Conservation (phyloP, 345 rosid species). For the Rhizophora apiculata region DNA sequence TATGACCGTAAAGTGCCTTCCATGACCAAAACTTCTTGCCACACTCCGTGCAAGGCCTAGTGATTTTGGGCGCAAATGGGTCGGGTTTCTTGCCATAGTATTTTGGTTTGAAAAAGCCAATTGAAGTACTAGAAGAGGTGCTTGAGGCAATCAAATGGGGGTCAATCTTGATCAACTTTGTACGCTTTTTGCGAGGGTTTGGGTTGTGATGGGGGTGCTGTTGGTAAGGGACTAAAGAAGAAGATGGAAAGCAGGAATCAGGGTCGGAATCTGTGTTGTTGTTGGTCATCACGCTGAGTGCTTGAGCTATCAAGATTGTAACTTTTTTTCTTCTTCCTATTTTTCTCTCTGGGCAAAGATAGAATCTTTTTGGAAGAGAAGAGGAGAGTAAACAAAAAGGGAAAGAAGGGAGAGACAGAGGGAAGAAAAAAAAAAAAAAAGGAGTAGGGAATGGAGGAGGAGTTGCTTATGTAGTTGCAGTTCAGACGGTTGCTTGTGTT, state of each 20-base stretch:
- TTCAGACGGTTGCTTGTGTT: slow-evolving; percentile 8
- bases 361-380: neutral
- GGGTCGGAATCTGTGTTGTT: slow-evolving; percentile 10
- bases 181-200: slow-evolving; percentile 48
- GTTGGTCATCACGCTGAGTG: slow-evolving; percentile 9
- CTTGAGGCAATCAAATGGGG: slow-evolving; percentile 4
- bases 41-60: slow-evolving; percentile 81
- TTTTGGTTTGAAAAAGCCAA: slow-evolving; percentile 35
- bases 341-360: too few species aligned
- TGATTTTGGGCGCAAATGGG: slow-evolving; percentile 69
- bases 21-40: slow-evolving; percentile 86
- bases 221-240: slow-evolving; percentile 25
- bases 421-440: neutral
- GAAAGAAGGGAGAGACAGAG: neutral
- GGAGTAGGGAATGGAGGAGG: neutral
- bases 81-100: slow-evolving; percentile 52
- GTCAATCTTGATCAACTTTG: slow-evolving; percentile 18
- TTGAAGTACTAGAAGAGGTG: slow-evolving; percentile 7
- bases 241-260: slow-evolving; percentile 18
- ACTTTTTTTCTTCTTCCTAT: neutral
- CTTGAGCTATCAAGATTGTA: neutral
- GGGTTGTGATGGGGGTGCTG: slow-evolving; percentile 13
- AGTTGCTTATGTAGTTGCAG: slow-evolving; percentile 8
- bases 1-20: slow-evolving; percentile 72
- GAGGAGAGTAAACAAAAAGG: neutral